phyloP scores from a whole-genome alignment of 371 early-diverging fungal genomes.

The Mortierella sp. region DNA sequence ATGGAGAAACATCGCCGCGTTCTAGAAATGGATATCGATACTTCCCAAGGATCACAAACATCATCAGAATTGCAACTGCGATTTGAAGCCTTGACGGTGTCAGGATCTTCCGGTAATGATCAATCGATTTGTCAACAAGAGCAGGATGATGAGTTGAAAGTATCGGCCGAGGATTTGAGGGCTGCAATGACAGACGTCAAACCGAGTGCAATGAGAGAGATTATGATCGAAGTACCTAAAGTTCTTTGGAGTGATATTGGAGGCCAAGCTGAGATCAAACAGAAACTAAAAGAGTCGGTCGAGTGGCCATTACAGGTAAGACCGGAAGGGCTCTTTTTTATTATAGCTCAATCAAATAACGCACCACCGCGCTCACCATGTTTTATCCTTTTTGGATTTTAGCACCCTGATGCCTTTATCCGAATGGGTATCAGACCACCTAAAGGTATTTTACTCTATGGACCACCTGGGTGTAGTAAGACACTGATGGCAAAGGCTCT shows the following conservation, averaged over 20 bases:
- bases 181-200: constrained; percentile 73
- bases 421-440: constrained; percentile 94
- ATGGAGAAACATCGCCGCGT: constrained; percentile 26
- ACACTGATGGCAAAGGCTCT: constrained; percentile 98
- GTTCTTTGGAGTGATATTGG: constrained; percentile 98
- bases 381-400: background rate
- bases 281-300: constrained; percentile 96
- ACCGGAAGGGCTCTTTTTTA: background rate
- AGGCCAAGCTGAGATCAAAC: constrained; percentile 95
- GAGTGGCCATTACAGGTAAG: constrained; percentile 96
- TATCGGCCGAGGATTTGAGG: constrained; percentile 63
- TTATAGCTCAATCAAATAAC: background rate
- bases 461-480: constrained; percentile 99
- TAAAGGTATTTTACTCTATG: constrained; percentile 96
- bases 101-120: background rate
- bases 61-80: constrained; percentile 6
- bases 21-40: background rate
- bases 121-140: background rate
- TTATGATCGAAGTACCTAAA: constrained; percentile 93
- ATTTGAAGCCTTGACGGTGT: constrained; percentile 28
- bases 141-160: constrained; percentile 27
- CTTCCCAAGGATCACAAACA: background rate
- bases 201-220: constrained; percentile 99
- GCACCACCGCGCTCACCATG: background rate
- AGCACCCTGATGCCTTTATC: constrained; percentile 91